phyloP scores from a whole-genome alignment of 2,329 filamentous ascomycete genomes.

The Alternaria sp. region DNA sequence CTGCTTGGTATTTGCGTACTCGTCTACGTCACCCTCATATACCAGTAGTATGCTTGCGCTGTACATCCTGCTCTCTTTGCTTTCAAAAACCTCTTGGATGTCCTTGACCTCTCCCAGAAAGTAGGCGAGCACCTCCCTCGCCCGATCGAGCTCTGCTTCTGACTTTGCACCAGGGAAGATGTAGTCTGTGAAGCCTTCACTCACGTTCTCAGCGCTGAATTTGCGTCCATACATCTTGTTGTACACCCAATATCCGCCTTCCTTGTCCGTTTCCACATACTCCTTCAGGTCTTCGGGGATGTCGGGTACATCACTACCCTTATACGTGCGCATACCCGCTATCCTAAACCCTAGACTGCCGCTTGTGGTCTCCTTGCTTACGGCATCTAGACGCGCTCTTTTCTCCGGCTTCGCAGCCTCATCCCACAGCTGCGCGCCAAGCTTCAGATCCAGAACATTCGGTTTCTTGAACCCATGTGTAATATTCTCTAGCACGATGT shows the following conservation, averaged over 20 bases:
- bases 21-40: conserved; percentile 69
- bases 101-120: conserved; percentile 60
- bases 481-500: conserved; percentile 86
- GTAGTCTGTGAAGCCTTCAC: conserved; percentile 66
- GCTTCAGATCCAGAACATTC: conserved; percentile 92
- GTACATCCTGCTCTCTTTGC: conserved; percentile 73
- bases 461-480: conserved; percentile 81
- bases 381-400: conserved; percentile 65
- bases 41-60: conserved; percentile 70
- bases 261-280: conserved; percentile 52
- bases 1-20: conserved; percentile 57
- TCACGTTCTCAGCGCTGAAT: conserved; percentile 63
- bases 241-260: conserved; percentile 65
- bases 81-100: conserved; percentile 65
- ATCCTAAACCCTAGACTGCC: conserved; percentile 69
- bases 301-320: conserved; percentile 34
- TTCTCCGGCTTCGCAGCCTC: conserved; percentile 70
- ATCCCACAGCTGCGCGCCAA: conserved; percentile 86
- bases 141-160: conserved; percentile 43
- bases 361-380: conserved; percentile 67
- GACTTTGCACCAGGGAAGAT: conserved; percentile 53
- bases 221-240: conserved; percentile 72
- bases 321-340: conserved; percentile 70
- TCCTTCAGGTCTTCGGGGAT: conserved; percentile 39
- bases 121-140: conserved; percentile 57